A percentile compares a stretch with the other conserved stretches of the same genome.
These are phyloP conservation scores for Lentinula edodes DNA, from an alignment of 768 basidiomycete species.

Conservation along the genomic window DNA sequence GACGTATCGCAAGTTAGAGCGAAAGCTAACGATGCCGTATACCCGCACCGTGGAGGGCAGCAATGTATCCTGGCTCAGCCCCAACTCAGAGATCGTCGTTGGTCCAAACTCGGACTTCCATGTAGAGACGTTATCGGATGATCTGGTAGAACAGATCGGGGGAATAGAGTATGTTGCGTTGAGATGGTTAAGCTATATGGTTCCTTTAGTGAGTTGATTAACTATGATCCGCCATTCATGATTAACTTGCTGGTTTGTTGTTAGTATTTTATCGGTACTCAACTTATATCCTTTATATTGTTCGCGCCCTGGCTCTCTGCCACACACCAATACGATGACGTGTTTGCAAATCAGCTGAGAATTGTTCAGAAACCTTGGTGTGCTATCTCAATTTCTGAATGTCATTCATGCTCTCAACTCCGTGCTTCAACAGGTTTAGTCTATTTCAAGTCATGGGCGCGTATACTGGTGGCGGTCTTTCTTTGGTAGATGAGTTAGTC, in stretches of 20 bases:
- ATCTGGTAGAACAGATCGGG: slow-evolving; percentile 67
- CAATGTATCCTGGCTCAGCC: slow-evolving; percentile 27
- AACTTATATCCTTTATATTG: slow-evolving; percentile 50
- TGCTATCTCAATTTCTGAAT: background rate
- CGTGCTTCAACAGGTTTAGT: slow-evolving; percentile 27
- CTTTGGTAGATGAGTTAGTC: slow-evolving; percentile 52
- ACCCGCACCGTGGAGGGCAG: slow-evolving; percentile 35
- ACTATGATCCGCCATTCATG: background rate
- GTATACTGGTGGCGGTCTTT: slow-evolving; percentile 69
- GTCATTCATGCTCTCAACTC: background rate
- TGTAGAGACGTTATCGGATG: slow-evolving; percentile 50
- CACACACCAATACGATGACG: slow-evolving; percentile 39
- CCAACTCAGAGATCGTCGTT: slow-evolving; percentile 36
- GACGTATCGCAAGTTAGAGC: slow-evolving; percentile 35
- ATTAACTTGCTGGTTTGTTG: slow-evolving; percentile 18
- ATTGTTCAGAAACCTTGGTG: slow-evolving; percentile 56
- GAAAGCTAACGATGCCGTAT: slow-evolving; percentile 47
- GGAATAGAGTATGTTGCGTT: slow-evolving; percentile 73
- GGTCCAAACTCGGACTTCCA: slow-evolving; percentile 57
- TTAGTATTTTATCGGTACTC: slow-evolving; percentile 62
- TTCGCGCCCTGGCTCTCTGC: slow-evolving; percentile 57
- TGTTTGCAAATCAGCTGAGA: slow-evolving; percentile 43
- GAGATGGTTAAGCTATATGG: slow-evolving; percentile 41
- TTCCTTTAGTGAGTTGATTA: slow-evolving; percentile 32
- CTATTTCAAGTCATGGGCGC: slow-evolving; percentile 40